Evolutionary conservation across 2,329 filamentous ascomycete genomes (phyloP).

Genomic region (Metarhizium brunneum): DNA sequence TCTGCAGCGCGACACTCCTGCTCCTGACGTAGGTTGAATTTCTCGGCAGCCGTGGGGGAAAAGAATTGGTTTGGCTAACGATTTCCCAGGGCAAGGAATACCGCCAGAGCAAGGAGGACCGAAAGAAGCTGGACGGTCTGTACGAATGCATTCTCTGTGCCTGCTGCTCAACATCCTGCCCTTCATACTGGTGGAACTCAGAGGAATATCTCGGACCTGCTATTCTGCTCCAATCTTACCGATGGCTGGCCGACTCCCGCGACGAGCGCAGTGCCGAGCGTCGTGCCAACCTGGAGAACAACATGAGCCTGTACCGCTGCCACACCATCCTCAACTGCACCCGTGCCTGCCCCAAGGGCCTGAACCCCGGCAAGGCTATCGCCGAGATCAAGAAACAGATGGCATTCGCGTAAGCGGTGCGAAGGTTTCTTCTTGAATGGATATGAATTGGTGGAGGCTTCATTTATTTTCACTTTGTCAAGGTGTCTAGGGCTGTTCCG

Average conservation of each 20-base stretch:
- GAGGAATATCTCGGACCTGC: conserved; percentile 98
- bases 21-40: conserved; percentile 61
- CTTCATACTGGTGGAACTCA: conserved; percentile 99
- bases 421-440: not conserved
- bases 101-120: conserved; percentile 83
- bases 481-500: conserved; percentile 1
- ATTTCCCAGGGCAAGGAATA: conserved; percentile 70
- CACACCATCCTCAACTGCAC: conserved; percentile 99
- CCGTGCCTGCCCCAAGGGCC: conserved; percentile 92
- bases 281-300: conserved; percentile 90
- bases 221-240: conserved; percentile 93
- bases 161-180: conserved; percentile 97
- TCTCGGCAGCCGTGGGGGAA: not conserved
- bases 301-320: conserved; percentile 97
- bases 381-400: conserved; percentile 98
- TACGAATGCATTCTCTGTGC: conserved; percentile 99
- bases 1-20: conserved; percentile 79
- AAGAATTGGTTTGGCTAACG: conserved; percentile 6
- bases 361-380: conserved; percentile 93
- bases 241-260: conserved; percentile 91
- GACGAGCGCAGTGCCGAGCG: conserved; percentile 84
- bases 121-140: conserved; percentile 92
- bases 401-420: conserved; percentile 37
- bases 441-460: not conserved
- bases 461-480: not conserved